These are phyloP conservation scores for Lathyrus aphaca DNA, from an alignment of 306 rosid species.

Conservation along the genomic window DNA sequence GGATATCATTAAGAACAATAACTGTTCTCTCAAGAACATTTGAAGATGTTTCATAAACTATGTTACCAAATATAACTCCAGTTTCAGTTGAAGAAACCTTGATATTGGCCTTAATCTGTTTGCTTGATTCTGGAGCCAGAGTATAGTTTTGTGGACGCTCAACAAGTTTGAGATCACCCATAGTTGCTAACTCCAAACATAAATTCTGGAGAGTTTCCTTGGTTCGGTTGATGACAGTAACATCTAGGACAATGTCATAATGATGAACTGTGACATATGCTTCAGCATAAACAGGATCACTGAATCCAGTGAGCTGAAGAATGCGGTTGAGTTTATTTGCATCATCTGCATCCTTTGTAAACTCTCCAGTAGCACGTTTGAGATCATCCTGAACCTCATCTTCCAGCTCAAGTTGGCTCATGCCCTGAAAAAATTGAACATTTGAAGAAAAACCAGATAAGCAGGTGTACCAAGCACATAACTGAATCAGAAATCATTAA, in stretches of 20 bases:
- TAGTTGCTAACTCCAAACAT: slow-evolving; percentile 98
- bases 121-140: slow-evolving; percentile 94
- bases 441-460: slow-evolving; percentile 14
- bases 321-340: slow-evolving; percentile 93
- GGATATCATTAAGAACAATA: slow-evolving; percentile 96
- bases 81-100: slow-evolving; percentile 99
- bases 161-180: slow-evolving; percentile 99
- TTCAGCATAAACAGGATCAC: slow-evolving; percentile 99
- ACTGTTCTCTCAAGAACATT: slow-evolving; percentile 92
- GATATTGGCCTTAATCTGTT: slow-evolving; percentile 94
- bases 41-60: slow-evolving; percentile 91
- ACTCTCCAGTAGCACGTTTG: slow-evolving; percentile 99
- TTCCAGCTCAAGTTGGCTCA: slow-evolving; percentile 99
- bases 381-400: slow-evolving; percentile 99
- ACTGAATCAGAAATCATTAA: slow-evolving; percentile 1
- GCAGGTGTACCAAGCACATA: slow-evolving; percentile 7
- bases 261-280: slow-evolving; percentile 98
- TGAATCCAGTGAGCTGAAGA: slow-evolving; percentile 99
- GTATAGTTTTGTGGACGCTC: slow-evolving; percentile 99
- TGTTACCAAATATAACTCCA: slow-evolving; percentile 94
- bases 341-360: slow-evolving; percentile 85
- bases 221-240: slow-evolving; percentile 94
- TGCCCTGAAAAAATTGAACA: slow-evolving; percentile 63
- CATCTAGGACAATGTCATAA: slow-evolving; percentile 96
- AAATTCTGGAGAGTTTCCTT: slow-evolving; percentile 96